A percentile compares a stretch with the other conserved stretches of the same genome.
phyloP scores from a whole-genome alignment of 441 rosid species.

The Breynia disticha region DNA sequence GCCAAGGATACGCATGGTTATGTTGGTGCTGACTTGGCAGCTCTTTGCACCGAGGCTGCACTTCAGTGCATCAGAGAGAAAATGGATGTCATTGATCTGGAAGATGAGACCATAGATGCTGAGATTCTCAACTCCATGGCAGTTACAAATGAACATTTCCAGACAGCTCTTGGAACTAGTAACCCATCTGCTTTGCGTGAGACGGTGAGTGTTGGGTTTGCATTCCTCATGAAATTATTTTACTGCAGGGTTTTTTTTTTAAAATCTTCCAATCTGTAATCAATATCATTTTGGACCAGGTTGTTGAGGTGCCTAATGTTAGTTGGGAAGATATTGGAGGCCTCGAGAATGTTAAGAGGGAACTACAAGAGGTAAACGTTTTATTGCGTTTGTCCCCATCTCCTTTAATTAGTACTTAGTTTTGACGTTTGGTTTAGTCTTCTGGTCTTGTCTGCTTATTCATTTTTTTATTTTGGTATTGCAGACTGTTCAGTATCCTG shows the following conservation, averaged over 20 bases:
- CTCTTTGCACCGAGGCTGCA: constrained; percentile 70
- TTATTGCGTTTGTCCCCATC: not conserved
- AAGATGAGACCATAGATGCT: constrained; percentile 67
- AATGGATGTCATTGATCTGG: constrained; percentile 73
- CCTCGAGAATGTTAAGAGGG: constrained; percentile 61
- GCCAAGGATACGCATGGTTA: constrained; percentile 64
- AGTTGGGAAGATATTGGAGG: constrained; percentile 71
- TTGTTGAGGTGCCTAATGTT: constrained; percentile 67
- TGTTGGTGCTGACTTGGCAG: constrained; percentile 75
- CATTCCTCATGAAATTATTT: not conserved
- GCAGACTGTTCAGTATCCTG: constrained; percentile 73
- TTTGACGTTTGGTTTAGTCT: no score
- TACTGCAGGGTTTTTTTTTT: no score
- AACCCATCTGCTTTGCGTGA: constrained; percentile 77
- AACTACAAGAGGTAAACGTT: constrained; percentile 55
- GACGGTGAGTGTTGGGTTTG: constrained; percentile 39
- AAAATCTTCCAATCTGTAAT: no score
- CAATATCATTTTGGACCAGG: constrained; percentile 25
- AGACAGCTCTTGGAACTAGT: constrained; percentile 70
- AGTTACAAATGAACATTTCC: constrained; percentile 62
- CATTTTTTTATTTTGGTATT: not conserved
- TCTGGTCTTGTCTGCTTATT: not conserved
- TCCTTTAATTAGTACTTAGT: no score
- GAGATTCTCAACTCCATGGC: constrained; percentile 73
- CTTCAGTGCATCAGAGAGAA: constrained; percentile 71